phyloP scores from a whole-genome alignment of 108 stramenopile genomes.

The Chaetoceros muelleri region DNA sequence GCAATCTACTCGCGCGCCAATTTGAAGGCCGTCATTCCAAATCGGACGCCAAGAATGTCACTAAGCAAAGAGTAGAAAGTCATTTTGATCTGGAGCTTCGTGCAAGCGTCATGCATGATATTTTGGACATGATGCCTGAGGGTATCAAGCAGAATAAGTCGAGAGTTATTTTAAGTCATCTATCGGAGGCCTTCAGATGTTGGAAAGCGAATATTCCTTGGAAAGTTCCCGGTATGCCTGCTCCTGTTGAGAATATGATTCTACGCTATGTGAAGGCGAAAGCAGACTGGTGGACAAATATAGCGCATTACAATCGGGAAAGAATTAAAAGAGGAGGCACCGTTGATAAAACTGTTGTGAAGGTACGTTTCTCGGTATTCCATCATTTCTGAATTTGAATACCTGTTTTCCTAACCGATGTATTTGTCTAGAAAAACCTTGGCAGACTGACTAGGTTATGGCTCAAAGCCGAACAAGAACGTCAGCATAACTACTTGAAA shows the following conservation, averaged over 20 bases:
- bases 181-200: constrained; percentile 97
- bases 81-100: constrained; percentile 99
- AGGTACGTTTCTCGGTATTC: constrained; percentile 6
- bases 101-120: constrained; percentile 99
- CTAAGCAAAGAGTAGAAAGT: constrained; percentile 98
- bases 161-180: constrained; percentile 92
- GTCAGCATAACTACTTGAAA: constrained; percentile 99
- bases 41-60: constrained; percentile 95
- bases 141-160: constrained; percentile 98
- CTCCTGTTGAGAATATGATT: constrained; percentile 99
- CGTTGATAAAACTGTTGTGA: constrained; percentile 98
- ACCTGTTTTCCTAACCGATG: not conserved
- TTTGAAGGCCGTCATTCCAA: constrained; percentile 97
- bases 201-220: constrained; percentile 99
- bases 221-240: constrained; percentile 99
- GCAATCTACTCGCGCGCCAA: constrained; percentile 96
- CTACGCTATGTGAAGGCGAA: constrained; percentile 99
- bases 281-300: constrained; percentile 99
- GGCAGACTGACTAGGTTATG: constrained; percentile 96
- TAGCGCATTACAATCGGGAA: constrained; percentile 98
- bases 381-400: not conserved
- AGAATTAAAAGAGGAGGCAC: constrained; percentile 99
- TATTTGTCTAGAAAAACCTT: constrained; percentile 80
- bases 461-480: constrained; percentile 99
- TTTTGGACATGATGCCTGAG: constrained; percentile 99